A percentile compares a stretch with the other conserved stretches of the same genome.
These are phyloP conservation scores for Tothia fuscella DNA, from an alignment of 2,329 filamentous ascomycete genomes.

Conservation along the genomic window DNA sequence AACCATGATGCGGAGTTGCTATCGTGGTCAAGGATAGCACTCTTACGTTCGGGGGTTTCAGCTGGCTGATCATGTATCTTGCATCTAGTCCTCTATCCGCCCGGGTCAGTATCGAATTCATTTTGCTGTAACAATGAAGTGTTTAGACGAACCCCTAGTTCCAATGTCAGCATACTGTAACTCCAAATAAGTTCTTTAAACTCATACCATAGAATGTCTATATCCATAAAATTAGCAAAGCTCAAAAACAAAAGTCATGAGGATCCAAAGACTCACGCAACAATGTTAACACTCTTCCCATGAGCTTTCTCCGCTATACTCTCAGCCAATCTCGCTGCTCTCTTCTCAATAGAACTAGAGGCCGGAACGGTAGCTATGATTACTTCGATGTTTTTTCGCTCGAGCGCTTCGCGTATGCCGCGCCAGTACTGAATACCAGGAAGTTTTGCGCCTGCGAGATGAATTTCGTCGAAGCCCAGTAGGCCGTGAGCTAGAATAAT, in stretches of 20 bases:
- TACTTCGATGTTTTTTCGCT: conserved; percentile 45
- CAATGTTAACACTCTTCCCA: conserved; percentile 51
- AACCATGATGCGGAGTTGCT: conserved; percentile 48
- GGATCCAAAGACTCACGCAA: conserved; percentile 38
- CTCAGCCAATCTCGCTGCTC: conserved; percentile 41
- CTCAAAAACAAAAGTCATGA: background rate
- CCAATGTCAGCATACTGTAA: background rate
- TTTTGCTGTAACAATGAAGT: too few relatives aligned
- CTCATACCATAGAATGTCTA: conserved; percentile 43
- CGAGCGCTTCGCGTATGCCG: conserved; percentile 47
- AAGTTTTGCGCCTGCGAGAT: conserved; percentile 39
- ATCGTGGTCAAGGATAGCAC: conserved; percentile 58
- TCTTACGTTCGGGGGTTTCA: conserved; percentile 54
- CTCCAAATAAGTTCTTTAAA: background rate
- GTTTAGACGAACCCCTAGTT: too few relatives aligned
- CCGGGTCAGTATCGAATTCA: background rate
- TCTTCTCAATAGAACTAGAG: conserved; percentile 45
- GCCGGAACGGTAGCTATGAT: conserved; percentile 48
- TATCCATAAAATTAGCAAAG: background rate
- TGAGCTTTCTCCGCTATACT: conserved; percentile 41
- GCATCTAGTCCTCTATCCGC: conserved; percentile 46
- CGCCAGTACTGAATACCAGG: conserved; percentile 54
- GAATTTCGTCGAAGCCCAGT: conserved; percentile 52
- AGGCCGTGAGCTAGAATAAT: conserved; percentile 55
- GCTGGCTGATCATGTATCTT: conserved; percentile 50